These are phyloP conservation scores for Keithomyces neogunnii DNA, from an alignment of 2,329 filamentous ascomycete species.

Conservation along the genomic window DNA sequence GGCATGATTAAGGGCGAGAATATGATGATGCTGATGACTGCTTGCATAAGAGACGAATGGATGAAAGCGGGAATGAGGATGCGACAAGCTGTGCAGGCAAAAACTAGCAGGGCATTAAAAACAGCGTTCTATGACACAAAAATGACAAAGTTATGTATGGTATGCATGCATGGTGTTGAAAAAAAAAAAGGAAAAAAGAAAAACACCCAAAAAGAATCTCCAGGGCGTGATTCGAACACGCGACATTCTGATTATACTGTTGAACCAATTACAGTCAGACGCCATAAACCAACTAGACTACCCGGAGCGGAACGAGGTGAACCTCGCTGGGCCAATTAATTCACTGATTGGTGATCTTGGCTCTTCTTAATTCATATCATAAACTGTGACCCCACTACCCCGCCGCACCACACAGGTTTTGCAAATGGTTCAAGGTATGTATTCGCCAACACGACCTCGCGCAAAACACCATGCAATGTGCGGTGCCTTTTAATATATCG, in stretches of 20 bases:
- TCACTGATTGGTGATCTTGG: neutral
- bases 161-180: neutral
- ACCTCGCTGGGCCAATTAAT: neutral
- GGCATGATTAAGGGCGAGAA: slow-evolving; percentile 8
- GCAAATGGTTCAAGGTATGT: too few relatives aligned
- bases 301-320: slow-evolving; percentile 10
- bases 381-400: neutral
- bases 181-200: neutral
- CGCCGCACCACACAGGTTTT: too few relatives aligned
- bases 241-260: slow-evolving; percentile 17
- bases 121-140: too few relatives aligned
- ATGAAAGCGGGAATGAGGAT: too few relatives aligned
- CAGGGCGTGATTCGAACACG: slow-evolving; percentile 19
- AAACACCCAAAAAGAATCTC: slow-evolving; percentile 8
- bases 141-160: neutral
- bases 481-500: too few relatives aligned
- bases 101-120: too few relatives aligned
- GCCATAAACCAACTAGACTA: slow-evolving; percentile 21
- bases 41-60: too few relatives aligned
- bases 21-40: slow-evolving; percentile 4
- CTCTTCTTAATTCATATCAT: neutral
- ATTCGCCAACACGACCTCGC: too few relatives aligned
- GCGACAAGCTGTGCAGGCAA: too few relatives aligned
- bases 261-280: slow-evolving; percentile 16
- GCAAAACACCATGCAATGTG: too few relatives aligned